These are phyloP conservation scores for Avicennia marina DNA, from an alignment of 257 asterid genomes.

Conservation along the genomic window DNA sequence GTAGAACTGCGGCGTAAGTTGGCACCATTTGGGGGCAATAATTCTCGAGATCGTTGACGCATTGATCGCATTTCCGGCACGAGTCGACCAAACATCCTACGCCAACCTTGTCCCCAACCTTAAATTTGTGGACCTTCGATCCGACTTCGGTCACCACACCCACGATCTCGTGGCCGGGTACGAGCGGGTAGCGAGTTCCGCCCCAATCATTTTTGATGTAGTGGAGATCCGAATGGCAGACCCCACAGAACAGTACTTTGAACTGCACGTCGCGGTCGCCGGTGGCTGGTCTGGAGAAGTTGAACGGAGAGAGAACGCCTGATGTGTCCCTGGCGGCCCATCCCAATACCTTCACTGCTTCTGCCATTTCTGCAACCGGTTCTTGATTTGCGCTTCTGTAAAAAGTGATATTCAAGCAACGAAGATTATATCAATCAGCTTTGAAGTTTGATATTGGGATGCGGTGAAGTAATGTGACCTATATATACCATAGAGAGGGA, in stretches of 20 bases:
- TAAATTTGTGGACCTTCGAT: slow-evolving; percentile 21
- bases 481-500: too few relatives aligned
- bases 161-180: slow-evolving; percentile 44
- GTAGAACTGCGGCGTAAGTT: slow-evolving; percentile 25
- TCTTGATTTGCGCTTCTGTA: not conserved
- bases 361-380: not conserved
- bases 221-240: slow-evolving; percentile 45
- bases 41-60: slow-evolving; percentile 28
- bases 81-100: slow-evolving; percentile 36
- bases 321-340: slow-evolving; percentile 36
- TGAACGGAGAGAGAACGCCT: slow-evolving; percentile 30
- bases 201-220: slow-evolving; percentile 26
- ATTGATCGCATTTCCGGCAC: slow-evolving; percentile 32
- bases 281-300: slow-evolving; percentile 23
- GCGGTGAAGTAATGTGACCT: too few relatives aligned
- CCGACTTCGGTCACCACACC: slow-evolving; percentile 39
- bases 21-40: slow-evolving; percentile 20
- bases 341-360: slow-evolving; percentile 22
- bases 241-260: slow-evolving; percentile 34
- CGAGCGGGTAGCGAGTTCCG: slow-evolving; percentile 26
- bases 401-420: too few relatives aligned
- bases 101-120: slow-evolving; percentile 34
- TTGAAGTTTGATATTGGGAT: too few relatives aligned
- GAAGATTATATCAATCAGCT: too few relatives aligned
- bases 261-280: slow-evolving; percentile 28